Conservation (phyloP, 805 yeast species). For the Zygosaccharomyces lentus region DNA sequence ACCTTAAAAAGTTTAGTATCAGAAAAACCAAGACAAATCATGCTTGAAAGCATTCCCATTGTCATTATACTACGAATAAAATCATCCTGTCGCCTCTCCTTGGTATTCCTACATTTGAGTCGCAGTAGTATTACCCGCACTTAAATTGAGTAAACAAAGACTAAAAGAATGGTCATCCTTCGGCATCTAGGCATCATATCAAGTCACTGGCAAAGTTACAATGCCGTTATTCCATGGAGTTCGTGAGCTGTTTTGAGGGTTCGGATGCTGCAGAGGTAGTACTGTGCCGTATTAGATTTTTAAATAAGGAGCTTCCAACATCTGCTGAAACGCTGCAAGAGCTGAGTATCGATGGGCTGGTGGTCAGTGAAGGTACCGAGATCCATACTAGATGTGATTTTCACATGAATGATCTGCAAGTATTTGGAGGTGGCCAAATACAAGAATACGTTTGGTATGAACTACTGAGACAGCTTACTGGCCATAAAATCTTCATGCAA, state of each 20-base stretch:
- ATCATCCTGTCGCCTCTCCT: no score
- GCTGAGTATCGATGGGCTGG: slow-evolving; percentile 12
- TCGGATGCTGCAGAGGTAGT: slow-evolving; percentile 12
- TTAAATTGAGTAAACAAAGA: background rate
- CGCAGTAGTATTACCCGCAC: background rate
- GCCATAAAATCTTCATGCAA: slow-evolving; percentile 12
- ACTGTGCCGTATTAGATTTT: slow-evolving; percentile 14
- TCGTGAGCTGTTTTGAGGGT: slow-evolving; percentile 21
- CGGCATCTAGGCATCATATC: background rate
- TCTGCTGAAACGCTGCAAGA: slow-evolving; percentile 5
- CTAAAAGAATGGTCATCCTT: background rate
- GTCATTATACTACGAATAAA: no score
- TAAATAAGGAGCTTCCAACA: slow-evolving; percentile 5
- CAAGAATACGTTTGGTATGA: slow-evolving; percentile 24
- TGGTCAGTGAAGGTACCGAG: slow-evolving; percentile 27
- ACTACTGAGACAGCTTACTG: slow-evolving; percentile 20
- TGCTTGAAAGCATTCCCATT: no score
- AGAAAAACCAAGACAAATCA: no score
- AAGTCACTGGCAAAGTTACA: background rate
- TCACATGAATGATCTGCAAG: slow-evolving; percentile 9
- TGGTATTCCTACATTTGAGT: no score
- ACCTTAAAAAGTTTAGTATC: no score
- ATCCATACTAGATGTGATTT: slow-evolving; percentile 10
- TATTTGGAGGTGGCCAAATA: slow-evolving; percentile 11
- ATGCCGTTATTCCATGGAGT: slow-evolving; percentile 11